phyloP scores from a whole-genome alignment of 345 rosid species.

The Cardamine chenopodiifolia region DNA sequence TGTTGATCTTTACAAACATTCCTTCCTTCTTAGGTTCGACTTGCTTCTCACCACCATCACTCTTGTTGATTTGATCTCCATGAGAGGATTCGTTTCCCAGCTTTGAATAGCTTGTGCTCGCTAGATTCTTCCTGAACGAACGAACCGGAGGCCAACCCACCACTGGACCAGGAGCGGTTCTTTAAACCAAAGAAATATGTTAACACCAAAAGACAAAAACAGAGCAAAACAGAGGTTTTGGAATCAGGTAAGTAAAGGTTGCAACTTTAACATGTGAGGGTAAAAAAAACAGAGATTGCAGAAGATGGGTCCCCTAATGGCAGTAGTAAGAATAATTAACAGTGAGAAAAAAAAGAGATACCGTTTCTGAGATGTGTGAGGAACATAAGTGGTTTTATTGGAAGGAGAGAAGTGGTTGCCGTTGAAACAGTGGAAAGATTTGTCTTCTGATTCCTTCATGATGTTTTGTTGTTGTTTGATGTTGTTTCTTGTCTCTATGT shows the following conservation, averaged over 20 bases:
- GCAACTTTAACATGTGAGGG: constrained; percentile 19
- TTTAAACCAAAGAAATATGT: constrained; percentile 35
- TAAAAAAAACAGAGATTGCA: constrained; percentile 33
- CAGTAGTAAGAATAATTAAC: constrained; percentile 40
- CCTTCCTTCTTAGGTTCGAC: constrained; percentile 47
- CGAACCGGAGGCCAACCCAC: constrained; percentile 99
- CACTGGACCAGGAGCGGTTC: constrained; percentile 93
- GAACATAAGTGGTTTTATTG: constrained; percentile 39
- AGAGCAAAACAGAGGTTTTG: constrained; percentile 14
- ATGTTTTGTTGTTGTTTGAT: constrained; percentile 16
- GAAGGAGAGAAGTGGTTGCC: constrained; percentile 47
- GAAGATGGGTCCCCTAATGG: constrained; percentile 50
- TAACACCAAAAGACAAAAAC: constrained; percentile 14
- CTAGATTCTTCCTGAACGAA: constrained; percentile 88
- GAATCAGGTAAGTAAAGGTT: constrained; percentile 1
- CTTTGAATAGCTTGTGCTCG: constrained; percentile 66
- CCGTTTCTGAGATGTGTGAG: constrained; percentile 52
- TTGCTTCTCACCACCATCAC: constrained; percentile 44
- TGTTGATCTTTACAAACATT: constrained; percentile 89
- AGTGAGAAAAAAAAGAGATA: constrained; percentile 46
- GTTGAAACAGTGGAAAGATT: constrained; percentile 48
- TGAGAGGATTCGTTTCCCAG: constrained; percentile 51
- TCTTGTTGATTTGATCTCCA: constrained; percentile 42
- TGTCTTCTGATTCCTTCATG: constrained; percentile 47
- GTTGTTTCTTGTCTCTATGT: constrained; percentile 25